Evolutionary conservation across 2,329 filamentous ascomycete genomes (phyloP), one percentile per base, ranked within the genome.

Genomic region (Aspergillus pseudoterreus): DNA sequence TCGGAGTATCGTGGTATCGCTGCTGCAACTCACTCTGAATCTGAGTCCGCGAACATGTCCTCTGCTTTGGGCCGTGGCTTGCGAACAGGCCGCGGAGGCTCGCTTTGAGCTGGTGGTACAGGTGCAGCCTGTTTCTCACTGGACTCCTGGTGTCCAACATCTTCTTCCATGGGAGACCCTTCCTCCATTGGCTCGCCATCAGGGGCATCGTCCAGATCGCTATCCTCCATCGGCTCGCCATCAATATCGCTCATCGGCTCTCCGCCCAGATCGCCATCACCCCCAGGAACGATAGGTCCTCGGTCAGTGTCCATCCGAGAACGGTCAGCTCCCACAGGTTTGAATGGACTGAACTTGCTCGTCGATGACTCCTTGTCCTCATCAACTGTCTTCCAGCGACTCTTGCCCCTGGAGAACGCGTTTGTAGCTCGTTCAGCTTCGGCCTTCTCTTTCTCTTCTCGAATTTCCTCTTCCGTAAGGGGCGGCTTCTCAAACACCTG

Each of bases 1-100:
- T 17, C 35, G 8, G 35, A 38, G 35, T n/a, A 17, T 38, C 27
- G 27, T 27, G 44, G 17, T 51, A 36, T 5, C 2, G 22, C 17
- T 51, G 32, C 22, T 22, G 22, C 17, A 44, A 30, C 8, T 70
- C 51, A 74, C 46, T 80, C 76, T 1, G 75, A 80, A 59, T 88
- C 88, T 4, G 86, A 88, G 67, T 88, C 87, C 10, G 87, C 88
- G 81, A 94, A 95, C 88, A 94, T 92, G 65, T 94, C 89, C 59
- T 88, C 87, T 4, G 89, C 88, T 59, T 84, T 84, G 70, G 89
- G 86, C 55, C 87, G 80, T 64, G 82, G 86, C 60, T 81, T 71
- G 76, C 57, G 76, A 64, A 51, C 65, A 53, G 63, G 62, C 54
- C 68, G 71, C 43, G 61, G 62, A 50, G 36, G 58, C 47, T 58